phyloP scores from a whole-genome alignment of 306 rosid species.

The Chamaecrista fasciculata region DNA sequence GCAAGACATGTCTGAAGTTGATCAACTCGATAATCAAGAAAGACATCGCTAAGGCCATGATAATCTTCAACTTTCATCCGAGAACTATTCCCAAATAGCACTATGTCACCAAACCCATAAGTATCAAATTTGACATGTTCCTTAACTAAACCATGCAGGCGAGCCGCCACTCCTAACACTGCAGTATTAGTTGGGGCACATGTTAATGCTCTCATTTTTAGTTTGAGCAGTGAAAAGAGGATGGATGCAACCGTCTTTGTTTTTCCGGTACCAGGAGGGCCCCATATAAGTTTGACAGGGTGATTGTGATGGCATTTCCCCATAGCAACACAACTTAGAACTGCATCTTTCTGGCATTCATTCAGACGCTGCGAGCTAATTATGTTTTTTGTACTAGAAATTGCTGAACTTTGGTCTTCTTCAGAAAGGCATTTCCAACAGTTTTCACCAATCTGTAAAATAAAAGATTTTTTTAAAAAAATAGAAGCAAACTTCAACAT shows the following conservation, averaged over 20 bases:
- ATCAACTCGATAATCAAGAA: slow-evolving; percentile 28
- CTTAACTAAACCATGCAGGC: slow-evolving; percentile 22
- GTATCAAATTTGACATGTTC: neutral
- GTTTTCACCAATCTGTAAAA: slow-evolving; percentile 39
- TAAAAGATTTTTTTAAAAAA: too few relatives aligned
- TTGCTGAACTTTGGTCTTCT: neutral
- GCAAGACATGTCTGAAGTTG: slow-evolving; percentile 4
- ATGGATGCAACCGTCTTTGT: slow-evolving; percentile 53
- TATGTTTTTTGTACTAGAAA: neutral
- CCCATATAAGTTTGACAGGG: slow-evolving; percentile 57
- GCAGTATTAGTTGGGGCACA: slow-evolving; percentile 71
- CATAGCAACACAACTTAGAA: slow-evolving; percentile 39
- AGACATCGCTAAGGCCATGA: slow-evolving; percentile 22
- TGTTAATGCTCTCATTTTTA: slow-evolving; percentile 47
- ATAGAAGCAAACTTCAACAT: neutral
- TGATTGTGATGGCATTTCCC: slow-evolving; percentile 33
- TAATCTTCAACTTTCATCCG: slow-evolving; percentile 37
- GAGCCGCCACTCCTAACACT: slow-evolving; percentile 38
- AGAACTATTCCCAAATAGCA: slow-evolving; percentile 32
- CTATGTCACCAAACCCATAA: slow-evolving; percentile 35
- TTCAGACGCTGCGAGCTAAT: slow-evolving; percentile 35
- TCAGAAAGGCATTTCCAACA: slow-evolving; percentile 23
- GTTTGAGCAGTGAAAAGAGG: slow-evolving; percentile 32
- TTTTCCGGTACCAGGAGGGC: slow-evolving; percentile 68
- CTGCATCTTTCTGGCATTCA: slow-evolving; percentile 39